Evolutionary conservation across 805 yeast genomes (phyloP).

Genomic region (Schwanniomyces sp.): DNA sequence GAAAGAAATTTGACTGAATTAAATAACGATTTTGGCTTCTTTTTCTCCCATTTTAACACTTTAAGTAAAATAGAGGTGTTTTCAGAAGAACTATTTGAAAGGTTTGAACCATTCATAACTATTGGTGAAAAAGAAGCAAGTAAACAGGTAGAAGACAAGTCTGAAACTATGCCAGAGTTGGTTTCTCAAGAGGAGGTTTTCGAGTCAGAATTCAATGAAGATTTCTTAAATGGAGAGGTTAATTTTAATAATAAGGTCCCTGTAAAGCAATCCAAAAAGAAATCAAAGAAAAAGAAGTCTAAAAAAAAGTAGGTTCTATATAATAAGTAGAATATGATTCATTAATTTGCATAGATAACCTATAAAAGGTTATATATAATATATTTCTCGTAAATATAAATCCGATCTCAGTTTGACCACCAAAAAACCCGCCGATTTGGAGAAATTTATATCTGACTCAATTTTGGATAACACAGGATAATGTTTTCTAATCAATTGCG

Average conservation of each 20-base stretch:
- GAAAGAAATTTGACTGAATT: slow-evolving; percentile 3
- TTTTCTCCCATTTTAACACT: slow-evolving; percentile 29
- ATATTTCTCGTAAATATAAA: background rate
- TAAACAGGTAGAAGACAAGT: slow-evolving; percentile 1
- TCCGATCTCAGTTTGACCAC: background rate
- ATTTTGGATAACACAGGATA: background rate
- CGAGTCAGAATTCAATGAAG: slow-evolving; percentile 30
- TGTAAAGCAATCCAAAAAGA: slow-evolving; percentile 17
- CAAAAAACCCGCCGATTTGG: background rate
- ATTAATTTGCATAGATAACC: background rate
- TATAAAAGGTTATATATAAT: background rate
- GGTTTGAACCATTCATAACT: slow-evolving; percentile 18
- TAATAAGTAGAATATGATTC: background rate
- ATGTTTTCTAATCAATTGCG: slow-evolving; percentile 21
- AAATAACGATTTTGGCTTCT: slow-evolving; percentile 20
- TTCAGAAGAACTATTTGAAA: slow-evolving; percentile 25
- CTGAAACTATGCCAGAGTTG: background rate
- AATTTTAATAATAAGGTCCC: slow-evolving; percentile 13
- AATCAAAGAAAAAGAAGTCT: slow-evolving; percentile 25
- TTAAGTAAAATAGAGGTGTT: slow-evolving; percentile 29
- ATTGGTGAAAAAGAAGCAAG: slow-evolving; percentile 7
- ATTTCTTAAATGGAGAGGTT: slow-evolving; percentile 28
- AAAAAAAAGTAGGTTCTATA: slow-evolving; percentile 14
- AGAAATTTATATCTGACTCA: background rate
- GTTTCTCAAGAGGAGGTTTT: background rate